Conservation (phyloP, 2,329 filamentous ascomycete genomes). For the Sclerotinia glacialis region DNA sequence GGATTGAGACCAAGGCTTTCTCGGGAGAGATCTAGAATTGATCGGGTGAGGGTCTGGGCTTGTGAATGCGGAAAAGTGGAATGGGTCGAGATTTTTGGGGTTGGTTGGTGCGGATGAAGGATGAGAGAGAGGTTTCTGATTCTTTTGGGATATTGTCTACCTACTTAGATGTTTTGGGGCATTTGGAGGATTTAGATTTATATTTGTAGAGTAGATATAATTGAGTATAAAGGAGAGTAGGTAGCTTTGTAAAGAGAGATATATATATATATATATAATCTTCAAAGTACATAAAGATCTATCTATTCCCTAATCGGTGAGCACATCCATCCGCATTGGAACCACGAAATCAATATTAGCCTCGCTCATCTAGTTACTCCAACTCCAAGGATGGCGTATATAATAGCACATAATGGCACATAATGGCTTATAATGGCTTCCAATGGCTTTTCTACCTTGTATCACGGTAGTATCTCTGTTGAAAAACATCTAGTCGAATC, state of each 20-base stretch:
- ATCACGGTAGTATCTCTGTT: background rate
- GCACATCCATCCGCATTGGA: background rate
- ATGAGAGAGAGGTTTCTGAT: background rate
- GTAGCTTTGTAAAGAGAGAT: too few species aligned
- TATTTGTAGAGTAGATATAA: background rate
- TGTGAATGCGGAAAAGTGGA: background rate
- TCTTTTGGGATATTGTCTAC: too few species aligned
- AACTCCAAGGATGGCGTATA: background rate
- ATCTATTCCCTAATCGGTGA: background rate
- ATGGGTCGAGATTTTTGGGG: background rate
- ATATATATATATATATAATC: too few species aligned
- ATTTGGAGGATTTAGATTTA: too few species aligned
- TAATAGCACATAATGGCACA: background rate
- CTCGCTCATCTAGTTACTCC: background rate
- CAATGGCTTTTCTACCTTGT: background rate
- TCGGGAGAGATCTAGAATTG: background rate
- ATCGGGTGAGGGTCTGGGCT: background rate
- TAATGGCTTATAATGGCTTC: conserved; percentile 2
- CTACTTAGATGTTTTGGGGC: too few species aligned
- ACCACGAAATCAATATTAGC: conserved; percentile 6
- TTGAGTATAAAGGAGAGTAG: too few species aligned
- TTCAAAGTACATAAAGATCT: too few species aligned
- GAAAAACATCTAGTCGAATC: background rate
- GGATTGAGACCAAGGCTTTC: background rate
- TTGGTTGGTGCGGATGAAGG: background rate